These are phyloP conservation scores for Sporobolomyces roseus DNA, from an alignment of 768 basidiomycete genomes.

Conservation along the genomic window DNA sequence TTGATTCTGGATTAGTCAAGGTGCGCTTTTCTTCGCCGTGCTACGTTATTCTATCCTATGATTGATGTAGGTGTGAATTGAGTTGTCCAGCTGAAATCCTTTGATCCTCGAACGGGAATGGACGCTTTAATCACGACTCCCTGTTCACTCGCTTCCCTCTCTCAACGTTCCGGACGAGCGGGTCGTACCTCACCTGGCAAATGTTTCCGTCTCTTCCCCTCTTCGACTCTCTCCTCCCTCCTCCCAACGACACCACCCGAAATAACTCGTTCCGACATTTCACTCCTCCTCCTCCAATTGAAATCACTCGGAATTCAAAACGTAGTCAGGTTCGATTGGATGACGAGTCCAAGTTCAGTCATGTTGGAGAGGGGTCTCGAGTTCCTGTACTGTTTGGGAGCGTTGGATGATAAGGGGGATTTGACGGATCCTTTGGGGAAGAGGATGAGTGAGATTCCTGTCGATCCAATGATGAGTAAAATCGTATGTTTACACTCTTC, in stretches of 20 bases:
- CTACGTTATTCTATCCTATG: neutral
- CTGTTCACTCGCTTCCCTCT: slow-evolving; percentile 80
- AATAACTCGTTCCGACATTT: slow-evolving; percentile 83
- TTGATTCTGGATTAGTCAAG: slow-evolving; percentile 95
- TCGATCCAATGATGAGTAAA: slow-evolving; percentile 87
- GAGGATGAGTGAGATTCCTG: slow-evolving; percentile 86
- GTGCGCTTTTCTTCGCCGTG: slow-evolving; percentile 51
- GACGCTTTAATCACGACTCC: slow-evolving; percentile 79
- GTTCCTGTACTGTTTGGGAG: slow-evolving; percentile 70
- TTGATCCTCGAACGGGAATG: slow-evolving; percentile 78
- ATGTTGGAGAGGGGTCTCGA: slow-evolving; percentile 81
- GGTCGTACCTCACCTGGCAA: slow-evolving; percentile 88
- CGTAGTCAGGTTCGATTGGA: slow-evolving; percentile 92
- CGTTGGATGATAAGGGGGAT: slow-evolving; percentile 71
- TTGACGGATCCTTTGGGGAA: slow-evolving; percentile 71
- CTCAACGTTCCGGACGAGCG: slow-evolving; percentile 88
- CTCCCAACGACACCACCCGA: slow-evolving; percentile 75
- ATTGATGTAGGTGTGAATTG: no score
- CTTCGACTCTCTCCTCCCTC: slow-evolving; percentile 60
- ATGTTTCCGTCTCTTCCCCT: slow-evolving; percentile 85
- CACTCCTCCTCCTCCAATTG: slow-evolving; percentile 83
- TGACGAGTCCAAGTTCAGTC: slow-evolving; percentile 79
- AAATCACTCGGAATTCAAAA: slow-evolving; percentile 94
- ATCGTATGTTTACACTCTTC: slow-evolving; percentile 59
- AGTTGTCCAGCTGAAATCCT: slow-evolving; percentile 80